phyloP scores from a whole-genome alignment of 306 rosid genomes.

The Quercus engelmannii region DNA sequence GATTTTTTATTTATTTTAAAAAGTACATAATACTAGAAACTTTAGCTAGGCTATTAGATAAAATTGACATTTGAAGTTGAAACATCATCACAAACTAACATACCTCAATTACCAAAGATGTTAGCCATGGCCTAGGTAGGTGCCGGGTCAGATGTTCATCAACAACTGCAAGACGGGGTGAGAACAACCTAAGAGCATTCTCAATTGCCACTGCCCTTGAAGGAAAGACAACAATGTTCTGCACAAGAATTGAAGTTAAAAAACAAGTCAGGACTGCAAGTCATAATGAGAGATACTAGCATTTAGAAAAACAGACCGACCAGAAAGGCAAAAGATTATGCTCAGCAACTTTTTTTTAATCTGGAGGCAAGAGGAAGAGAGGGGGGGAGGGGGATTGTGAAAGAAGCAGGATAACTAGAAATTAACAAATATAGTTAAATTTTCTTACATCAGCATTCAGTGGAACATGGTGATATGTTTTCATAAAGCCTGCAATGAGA shows the following conservation, averaged over 20 bases:
- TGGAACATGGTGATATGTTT: constrained; percentile 92
- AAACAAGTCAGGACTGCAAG: constrained; percentile 32
- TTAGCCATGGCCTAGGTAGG: constrained; percentile 83
- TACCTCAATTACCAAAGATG: constrained; percentile 75
- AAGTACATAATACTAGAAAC: background rate
- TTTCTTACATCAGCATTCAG: constrained; percentile 69
- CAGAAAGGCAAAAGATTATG: background rate
- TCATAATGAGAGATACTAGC: background rate
- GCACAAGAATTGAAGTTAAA: constrained; percentile 35
- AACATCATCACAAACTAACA: constrained; percentile 5
- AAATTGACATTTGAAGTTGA: background rate
- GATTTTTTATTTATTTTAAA: no score
- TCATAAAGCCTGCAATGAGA: constrained; percentile 88
- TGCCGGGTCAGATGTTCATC: constrained; percentile 91
- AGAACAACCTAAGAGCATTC: constrained; percentile 86
- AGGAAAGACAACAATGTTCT: constrained; percentile 92
- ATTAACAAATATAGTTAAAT: constrained; percentile 7
- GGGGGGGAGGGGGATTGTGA: background rate
- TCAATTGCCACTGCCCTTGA: constrained; percentile 91
- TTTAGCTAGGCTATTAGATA: background rate
- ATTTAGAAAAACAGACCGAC: background rate
- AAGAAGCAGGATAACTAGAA: constrained; percentile 6
- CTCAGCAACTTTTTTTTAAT: background rate
- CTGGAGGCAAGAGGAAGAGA: background rate
- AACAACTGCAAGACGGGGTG: constrained; percentile 90